Percentiles rank a stretch among this genome's conserved stretches.
These are phyloP conservation scores for Paulownia fortunei DNA, from an alignment of 257 asterid genomes.

Conservation along the genomic window DNA sequence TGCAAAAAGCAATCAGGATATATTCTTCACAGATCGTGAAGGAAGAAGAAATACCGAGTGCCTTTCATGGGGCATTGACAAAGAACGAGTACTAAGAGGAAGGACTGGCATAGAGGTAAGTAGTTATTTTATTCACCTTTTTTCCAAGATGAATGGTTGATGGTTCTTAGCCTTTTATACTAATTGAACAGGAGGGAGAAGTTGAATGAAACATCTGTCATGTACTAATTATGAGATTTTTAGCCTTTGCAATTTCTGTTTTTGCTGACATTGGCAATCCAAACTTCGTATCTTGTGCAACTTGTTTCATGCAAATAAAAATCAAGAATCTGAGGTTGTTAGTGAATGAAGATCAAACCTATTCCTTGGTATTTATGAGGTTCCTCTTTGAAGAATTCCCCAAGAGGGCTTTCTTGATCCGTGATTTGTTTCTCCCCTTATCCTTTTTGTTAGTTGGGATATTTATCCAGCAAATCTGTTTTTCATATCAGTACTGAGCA, in stretches of 20 bases:
- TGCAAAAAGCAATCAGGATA: constrained; percentile 75
- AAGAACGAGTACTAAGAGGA: constrained; percentile 74
- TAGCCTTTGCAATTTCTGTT: too few relatives aligned
- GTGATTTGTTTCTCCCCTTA: constrained; percentile 5
- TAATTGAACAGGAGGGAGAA: too few relatives aligned
- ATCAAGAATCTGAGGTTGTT: neutral
- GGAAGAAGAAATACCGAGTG: constrained; percentile 82
- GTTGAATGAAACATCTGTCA: too few relatives aligned
- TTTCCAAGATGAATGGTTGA: neutral
- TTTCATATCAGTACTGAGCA: neutral
- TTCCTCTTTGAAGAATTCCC: constrained; percentile 5
- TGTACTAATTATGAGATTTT: too few relatives aligned
- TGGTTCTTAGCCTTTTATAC: neutral
- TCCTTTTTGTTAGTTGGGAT: constrained; percentile 2
- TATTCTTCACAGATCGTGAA: constrained; percentile 80
- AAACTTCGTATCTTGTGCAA: neutral
- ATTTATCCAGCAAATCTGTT: constrained; percentile 4
- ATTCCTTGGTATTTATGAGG: neutral
- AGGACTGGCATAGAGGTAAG: constrained; percentile 80
- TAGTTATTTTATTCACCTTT: constrained; percentile 20
- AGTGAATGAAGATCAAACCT: neutral
- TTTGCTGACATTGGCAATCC: neutral
- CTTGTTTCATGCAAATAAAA: neutral
- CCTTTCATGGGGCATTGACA: constrained; percentile 83
- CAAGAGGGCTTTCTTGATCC: constrained; percentile 5